Percentiles rank a stretch among this genome's conserved stretches.
Conservation (phyloP, 31 red algal genomes). For the Porphyra umbilicalis region DNA sequence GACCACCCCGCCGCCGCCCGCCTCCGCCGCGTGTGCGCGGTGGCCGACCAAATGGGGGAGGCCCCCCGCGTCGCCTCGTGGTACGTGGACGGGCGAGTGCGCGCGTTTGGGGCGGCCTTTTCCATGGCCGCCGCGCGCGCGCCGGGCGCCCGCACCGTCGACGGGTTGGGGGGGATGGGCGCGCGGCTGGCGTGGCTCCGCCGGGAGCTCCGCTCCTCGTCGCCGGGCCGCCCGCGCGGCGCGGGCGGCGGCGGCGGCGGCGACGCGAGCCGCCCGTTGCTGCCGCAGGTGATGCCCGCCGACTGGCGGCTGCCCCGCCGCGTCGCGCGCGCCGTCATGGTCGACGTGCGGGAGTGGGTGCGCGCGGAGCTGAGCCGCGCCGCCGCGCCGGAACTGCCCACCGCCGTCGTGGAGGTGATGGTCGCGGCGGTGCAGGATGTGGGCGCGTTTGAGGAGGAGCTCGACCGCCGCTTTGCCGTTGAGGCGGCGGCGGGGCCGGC, state of each 20-base stretch:
- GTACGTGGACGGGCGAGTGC: slow-evolving; percentile 44
- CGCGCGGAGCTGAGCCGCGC: slow-evolving; percentile 41
- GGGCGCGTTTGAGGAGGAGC: slow-evolving; percentile 80
- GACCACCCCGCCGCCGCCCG: slow-evolving; percentile 14
- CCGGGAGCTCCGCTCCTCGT: slow-evolving; percentile 60
- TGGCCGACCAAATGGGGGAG: slow-evolving; percentile 49
- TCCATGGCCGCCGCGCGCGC: slow-evolving; percentile 38
- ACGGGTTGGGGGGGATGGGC: slow-evolving; percentile 16
- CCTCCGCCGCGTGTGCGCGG: slow-evolving; percentile 35
- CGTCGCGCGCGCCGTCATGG: slow-evolving; percentile 43
- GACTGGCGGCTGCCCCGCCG: slow-evolving; percentile 59
- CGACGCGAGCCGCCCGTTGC: neutral
- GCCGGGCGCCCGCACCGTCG: neutral
- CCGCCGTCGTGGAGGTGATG: slow-evolving; percentile 42
- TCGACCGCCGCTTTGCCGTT: slow-evolving; percentile 58
- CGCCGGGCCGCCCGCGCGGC: slow-evolving; percentile 22
- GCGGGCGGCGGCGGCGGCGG: slow-evolving; percentile 40
- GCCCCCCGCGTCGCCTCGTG: slow-evolving; percentile 30
- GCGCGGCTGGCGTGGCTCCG: slow-evolving; percentile 80
- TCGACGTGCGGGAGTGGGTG: slow-evolving; percentile 31
- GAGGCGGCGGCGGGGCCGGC: neutral
- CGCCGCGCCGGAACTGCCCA: slow-evolving; percentile 25
- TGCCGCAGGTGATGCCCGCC: slow-evolving; percentile 32
- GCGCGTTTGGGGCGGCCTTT: slow-evolving; percentile 78
- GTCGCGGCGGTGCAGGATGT: slow-evolving; percentile 68